Conservation (phyloP, 805 yeast species). For the Saccharomycopsis selenospora region DNA sequence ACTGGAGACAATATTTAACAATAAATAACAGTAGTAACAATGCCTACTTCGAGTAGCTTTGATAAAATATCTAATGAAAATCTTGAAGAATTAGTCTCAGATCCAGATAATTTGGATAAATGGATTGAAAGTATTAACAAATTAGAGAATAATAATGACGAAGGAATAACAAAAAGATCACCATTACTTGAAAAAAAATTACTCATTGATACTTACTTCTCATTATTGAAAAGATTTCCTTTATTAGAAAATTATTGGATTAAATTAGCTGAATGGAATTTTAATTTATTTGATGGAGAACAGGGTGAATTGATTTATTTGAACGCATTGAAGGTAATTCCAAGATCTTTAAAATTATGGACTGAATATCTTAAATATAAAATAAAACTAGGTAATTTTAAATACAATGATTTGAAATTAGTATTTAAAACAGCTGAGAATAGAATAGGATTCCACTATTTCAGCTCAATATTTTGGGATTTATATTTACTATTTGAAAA, state of each 20-base stretch:
- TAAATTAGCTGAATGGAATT: conserved; percentile 43
- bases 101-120: conserved; percentile 30
- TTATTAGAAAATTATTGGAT: conserved; percentile 50
- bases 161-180: conserved; percentile 33
- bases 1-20: too few relatives aligned
- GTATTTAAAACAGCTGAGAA: conserved; percentile 42
- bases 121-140: conserved; percentile 34
- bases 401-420: conserved; percentile 29
- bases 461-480: conserved; percentile 44
- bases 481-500: conserved; percentile 39
- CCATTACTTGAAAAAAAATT: conserved; percentile 27
- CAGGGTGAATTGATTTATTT: conserved; percentile 33
- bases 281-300: conserved; percentile 36
- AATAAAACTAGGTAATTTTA: conserved; percentile 23
- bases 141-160: conserved; percentile 28
- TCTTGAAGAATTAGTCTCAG: conserved; percentile 18
- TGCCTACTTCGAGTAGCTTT: neutral
- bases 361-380: conserved; percentile 37
- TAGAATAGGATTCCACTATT: conserved; percentile 46
- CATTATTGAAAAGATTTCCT: conserved; percentile 42
- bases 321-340: conserved; percentile 34
- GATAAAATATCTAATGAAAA: neutral
- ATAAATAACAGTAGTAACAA: neutral
- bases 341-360: conserved; percentile 48
- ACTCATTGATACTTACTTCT: conserved; percentile 35